A percentile compares a stretch with the other conserved stretches of the same genome.
Conservation (phyloP, 495 filamentous ascomycete species). For the Neurospora sp. region DNA sequence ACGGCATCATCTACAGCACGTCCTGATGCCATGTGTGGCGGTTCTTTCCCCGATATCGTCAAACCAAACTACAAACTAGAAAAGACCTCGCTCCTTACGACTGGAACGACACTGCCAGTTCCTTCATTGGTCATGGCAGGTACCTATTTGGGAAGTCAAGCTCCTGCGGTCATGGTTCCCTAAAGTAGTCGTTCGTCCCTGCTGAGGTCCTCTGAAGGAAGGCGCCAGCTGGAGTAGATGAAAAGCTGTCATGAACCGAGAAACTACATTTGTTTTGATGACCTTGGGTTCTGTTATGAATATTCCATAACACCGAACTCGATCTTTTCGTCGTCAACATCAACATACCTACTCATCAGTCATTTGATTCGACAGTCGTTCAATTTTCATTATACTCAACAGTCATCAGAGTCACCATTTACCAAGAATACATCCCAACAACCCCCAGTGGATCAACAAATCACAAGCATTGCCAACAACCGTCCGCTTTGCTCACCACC, state of each 20-base stretch:
- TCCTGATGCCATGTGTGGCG: neutral
- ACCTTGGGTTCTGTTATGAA: neutral
- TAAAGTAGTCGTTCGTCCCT: neutral
- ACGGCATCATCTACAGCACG: neutral
- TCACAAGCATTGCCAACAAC: neutral
- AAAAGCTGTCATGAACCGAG: neutral
- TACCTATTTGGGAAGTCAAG: neutral
- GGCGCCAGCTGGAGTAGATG: neutral
- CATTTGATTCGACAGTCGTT: neutral
- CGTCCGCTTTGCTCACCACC: neutral
- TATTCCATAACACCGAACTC: neutral
- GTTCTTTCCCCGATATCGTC: neutral
- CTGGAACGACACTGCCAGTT: neutral
- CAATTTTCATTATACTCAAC: neutral
- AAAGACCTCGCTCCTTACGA: neutral
- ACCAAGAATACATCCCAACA: neutral
- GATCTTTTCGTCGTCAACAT: neutral
- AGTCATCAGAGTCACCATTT: neutral
- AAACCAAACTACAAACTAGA: neutral
- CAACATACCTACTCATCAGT: neutral
- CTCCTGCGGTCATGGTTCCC: neutral
- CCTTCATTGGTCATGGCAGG: neutral
- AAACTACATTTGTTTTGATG: neutral
- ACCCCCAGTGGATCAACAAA: neutral
- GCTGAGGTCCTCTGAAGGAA: neutral